Percentiles rank a stretch among this genome's conserved stretches.
These are phyloP conservation scores for Tylopilus sp. DNA, from an alignment of 768 basidiomycete genomes.

Conservation along the genomic window DNA sequence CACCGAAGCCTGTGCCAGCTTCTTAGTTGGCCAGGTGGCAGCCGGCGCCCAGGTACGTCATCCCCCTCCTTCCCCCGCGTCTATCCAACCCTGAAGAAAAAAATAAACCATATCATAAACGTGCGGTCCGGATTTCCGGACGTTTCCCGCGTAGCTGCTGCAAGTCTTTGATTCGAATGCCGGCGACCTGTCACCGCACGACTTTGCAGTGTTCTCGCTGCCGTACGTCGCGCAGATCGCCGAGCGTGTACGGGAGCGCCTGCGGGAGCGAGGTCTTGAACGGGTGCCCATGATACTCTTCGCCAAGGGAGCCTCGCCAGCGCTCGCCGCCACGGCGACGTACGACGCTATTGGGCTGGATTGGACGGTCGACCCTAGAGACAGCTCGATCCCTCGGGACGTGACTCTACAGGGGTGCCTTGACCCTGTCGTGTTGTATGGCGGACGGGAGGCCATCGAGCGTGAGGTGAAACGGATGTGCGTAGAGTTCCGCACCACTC, in stretches of 20 bases:
- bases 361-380: conserved; percentile 81
- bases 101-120: too few species aligned
- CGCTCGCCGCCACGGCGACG: conserved; percentile 61
- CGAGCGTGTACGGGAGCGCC: conserved; percentile 55
- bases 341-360: conserved; percentile 92
- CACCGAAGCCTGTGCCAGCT: conserved; percentile 87
- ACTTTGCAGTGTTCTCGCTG: conserved; percentile 81
- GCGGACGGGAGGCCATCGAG: conserved; percentile 84
- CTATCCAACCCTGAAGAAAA: too few species aligned
- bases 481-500: conserved; percentile 59
- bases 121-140: background rate
- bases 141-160: conserved; percentile 54
- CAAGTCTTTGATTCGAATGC: conserved; percentile 99
- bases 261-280: conserved; percentile 52
- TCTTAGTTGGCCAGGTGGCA: conserved; percentile 86
- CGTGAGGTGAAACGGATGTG: conserved; percentile 79
- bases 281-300: conserved; percentile 85
- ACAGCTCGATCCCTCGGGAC: conserved; percentile 53
- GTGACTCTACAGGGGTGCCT: conserved; percentile 89
- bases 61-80: background rate
- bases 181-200: conserved; percentile 84
- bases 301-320: conserved; percentile 88
- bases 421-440: conserved; percentile 86
- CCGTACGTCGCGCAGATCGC: conserved; percentile 77
- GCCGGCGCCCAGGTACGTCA: conserved; percentile 91